Evolutionary conservation across 768 basidiomycete species (phyloP), one percentile per base, ranked within the genome.

Genomic region (Boletellus ananas): DNA sequence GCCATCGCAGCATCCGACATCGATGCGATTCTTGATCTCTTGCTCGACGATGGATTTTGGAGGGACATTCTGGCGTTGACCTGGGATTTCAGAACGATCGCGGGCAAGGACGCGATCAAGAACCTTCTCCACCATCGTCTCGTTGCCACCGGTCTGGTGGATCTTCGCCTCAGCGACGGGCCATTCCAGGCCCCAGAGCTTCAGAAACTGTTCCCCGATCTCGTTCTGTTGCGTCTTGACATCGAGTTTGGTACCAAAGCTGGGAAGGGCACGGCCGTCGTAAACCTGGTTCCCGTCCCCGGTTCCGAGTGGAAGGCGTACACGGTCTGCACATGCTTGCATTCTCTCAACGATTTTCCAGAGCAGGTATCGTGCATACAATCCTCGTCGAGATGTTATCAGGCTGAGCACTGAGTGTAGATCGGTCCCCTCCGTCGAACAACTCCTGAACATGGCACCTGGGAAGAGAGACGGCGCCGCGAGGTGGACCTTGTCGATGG

Each of bases 321-420:
- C 55, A 71, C 70, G 5, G 55, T 85, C 10, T 82, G 77, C 56
- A 87, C 86, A 0, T 76, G 78, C 47, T 69, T 89, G 20, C 79
- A 84, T 21, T 76, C 74, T 27, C 66, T 87, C 56, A 77, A 80
- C 27, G 79, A 70, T 6, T 74, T 74, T 58, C 81, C 80, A 0
- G 81, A 84, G 59, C 70, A 74, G 64, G 60, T 72, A 56, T 18
- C 16, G 45, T 45, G 2, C 4, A 8, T 9, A 17, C 25, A 0
- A 17, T 25, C 2, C 16, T 8, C 8, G 13, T 29, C 5, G 1
- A 17, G 23, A 35, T 27, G 13, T 6, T 6, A 16, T 37, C 18
- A 3, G 17, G 14, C 39, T 62, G 33, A 59, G 45, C 8, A 6
- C 5, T 0, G 12, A 10, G 14, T 18, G 7, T 21, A 65, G 59